A percentile compares a stretch with the other conserved stretches of the same genome.
These are phyloP conservation scores for Thymus quinquecostatus DNA, from an alignment of 257 asterid species.

Conservation along the genomic window DNA sequence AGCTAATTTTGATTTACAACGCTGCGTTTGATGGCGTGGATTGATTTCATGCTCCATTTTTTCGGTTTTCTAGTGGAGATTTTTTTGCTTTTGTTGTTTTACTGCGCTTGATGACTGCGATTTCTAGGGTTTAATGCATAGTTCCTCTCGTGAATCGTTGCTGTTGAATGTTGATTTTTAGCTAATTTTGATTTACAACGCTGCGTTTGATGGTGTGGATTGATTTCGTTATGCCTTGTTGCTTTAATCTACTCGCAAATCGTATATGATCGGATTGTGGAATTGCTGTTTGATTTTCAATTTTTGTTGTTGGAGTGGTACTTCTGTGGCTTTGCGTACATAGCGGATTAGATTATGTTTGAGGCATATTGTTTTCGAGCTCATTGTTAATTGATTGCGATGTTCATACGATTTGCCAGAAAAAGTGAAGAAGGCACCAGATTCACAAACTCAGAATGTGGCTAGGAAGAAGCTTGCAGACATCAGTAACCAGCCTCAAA, in stretches of 20 bases:
- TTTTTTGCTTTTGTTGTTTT: background rate
- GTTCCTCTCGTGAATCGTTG: background rate
- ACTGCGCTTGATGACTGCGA: background rate
- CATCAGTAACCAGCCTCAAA: constrained; percentile 67
- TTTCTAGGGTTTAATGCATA: constrained; percentile 27
- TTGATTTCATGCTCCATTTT: too few relatives aligned
- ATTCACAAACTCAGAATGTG: constrained; percentile 34
- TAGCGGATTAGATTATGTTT: background rate
- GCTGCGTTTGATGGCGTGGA: background rate
- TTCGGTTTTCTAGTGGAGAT: background rate
- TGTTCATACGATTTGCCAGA: constrained; percentile 12
- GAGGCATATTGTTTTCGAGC: background rate
- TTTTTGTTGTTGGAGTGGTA: background rate
- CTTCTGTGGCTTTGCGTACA: constrained; percentile 11
- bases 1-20: too few relatives aligned
- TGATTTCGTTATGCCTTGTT: background rate
- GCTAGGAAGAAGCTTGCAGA: constrained; percentile 63
- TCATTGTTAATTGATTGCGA: background rate
- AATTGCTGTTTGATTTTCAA: background rate
- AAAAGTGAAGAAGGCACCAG: constrained; percentile 33
- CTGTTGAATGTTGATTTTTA: background rate
- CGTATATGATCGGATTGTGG: background rate
- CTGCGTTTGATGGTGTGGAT: background rate
- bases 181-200: too few relatives aligned
- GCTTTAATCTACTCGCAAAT: background rate